Evolutionary conservation across 768 basidiomycete species (phyloP), one percentile per base, ranked within the genome.

Genomic region (Amanita jacksonii): DNA sequence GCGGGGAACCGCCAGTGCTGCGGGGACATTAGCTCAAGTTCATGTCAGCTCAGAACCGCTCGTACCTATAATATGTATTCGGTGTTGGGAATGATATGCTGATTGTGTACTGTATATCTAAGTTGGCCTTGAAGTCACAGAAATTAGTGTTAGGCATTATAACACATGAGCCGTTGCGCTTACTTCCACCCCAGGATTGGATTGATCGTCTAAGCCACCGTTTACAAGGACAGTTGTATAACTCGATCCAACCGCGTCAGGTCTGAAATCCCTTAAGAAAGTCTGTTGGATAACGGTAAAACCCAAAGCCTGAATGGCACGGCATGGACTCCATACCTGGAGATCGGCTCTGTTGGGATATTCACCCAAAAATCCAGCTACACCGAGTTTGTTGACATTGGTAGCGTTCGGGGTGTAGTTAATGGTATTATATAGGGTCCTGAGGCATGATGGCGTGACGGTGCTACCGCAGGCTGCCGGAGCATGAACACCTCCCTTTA

Each of bases 61-160:
- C n/a, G n/a, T n/a, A n/a, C n/a, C n/a, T n/a, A n/a, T n/a, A n/a
- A n/a, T n/a, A n/a, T n/a, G n/a, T n/a, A n/a, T n/a, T n/a, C n/a
- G n/a, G n/a, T n/a, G n/a, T n/a, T n/a, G n/a, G n/a, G n/a, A n/a
- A n/a, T 70, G 71, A 68, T 52, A 86, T 75, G 8, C 66, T 74
- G 41, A 62, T 65, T 9, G 70, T 68, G 47, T 82, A 85, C 59
- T 85, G 73, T 15, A 85, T 73, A 55, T 87, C 85, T 3, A 87
- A 71, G 53, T 80, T 69, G 22, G 81, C 79, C 65, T 85, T 35
- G 8, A 25, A 31, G 35, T 27, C 9, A 32, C 18, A 3, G 22
- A 8, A 2, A 8, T 13, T 8, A 12, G 28, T 12, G 18, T 8
- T n/a, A n/a, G n/a, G 4, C 31, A 16, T 6, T 33, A 31, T 10